Base-by-base conservation (phyloP, 2,329 filamentous ascomycete genomes). In the Calycina marina region DNA sequence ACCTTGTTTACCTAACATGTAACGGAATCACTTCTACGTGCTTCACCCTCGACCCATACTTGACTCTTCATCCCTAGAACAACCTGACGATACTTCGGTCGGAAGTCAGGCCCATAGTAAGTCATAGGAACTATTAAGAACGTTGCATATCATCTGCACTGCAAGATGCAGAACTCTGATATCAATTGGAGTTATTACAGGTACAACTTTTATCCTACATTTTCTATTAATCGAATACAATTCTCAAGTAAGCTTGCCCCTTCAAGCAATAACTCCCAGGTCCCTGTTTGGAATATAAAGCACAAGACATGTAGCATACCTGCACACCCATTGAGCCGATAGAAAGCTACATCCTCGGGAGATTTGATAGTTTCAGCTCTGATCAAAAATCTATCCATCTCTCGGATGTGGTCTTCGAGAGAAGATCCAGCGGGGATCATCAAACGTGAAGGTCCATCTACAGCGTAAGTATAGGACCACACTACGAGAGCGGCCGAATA, bases 401-500 rank as follows among this genome's bases (percentile, higher is more conserved):
- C 77, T 25, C 61, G 65, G 28, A 79, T 67, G 52, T 79, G 77
- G 40, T 82, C 77, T 63, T 76, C 22, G 53, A 56, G 44, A 57
- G 65, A 31, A n/a, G n/a, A n/a, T 22, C 20, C 20, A 32, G 58
- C 46, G 2, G 53, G 52, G 9, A 56, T 45, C 2, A 57, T 48
- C 4, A 56, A 57, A 5, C 65, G 60, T 36, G 81, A 71, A 0
- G 84, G 70, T 0, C 90, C 90, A 45, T 96, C 90, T 13, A 93
- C 62, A 0, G 88, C 85, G 51, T 76, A 94, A 2, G 85, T 88
- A 48, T 96, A 98, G 38, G 76, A 84, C 90, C 90, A 98, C 1
- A 96, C 81, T 14, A 94, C 83, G 10, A 98, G 65, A 1, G 77
- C 76, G 1, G 90, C 83, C 51, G 93, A 92, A 56, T 94, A 98